Base-by-base conservation (phyloP, 495 filamentous ascomycete species). In the Tuber brumale region DNA sequence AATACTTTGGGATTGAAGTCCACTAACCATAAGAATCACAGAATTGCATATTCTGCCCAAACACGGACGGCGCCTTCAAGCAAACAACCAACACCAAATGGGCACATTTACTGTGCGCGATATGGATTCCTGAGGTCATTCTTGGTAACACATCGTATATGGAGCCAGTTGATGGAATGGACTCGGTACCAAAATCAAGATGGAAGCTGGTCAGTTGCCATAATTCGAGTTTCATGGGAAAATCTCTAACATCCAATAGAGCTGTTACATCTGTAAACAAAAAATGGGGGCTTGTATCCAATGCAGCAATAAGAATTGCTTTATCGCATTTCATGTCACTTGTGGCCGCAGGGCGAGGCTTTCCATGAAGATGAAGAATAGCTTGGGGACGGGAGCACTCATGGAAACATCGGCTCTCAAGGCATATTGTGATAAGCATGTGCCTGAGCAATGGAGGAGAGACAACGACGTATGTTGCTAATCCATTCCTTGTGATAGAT, bases 201-300 rank as follows among this genome's bases (percentile, higher is more conserved):
- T 98, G 95, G 95, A 95, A 93, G 85, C 85, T 99, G 77, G 82
- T 83, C 37, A 75, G 74, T 76, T 71, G 46, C 18, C 37, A 10
- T 48, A 35, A 66, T 42, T 44, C 16, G 45, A 37, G 23, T 73
- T 23, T 42, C 45, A 72, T 43, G 12, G 66, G 37, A 45, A 31
- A 23, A 23, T 71, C 41, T 21, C 48, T 37, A 37, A 71, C 41
- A 27, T 43, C n/a, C n/a, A 41, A 71, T 48, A 83, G 82, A 89
- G 89, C 42, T 99, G 95, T 85, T 99, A 98, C 85, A 97, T 99
- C 70, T 99, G 95, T 85, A 91, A 92, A 75, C 95, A 98, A 84
- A 91, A 90, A 81, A 99, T 98, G 95, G 95, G 95, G 39, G 95
- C 95, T 48, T 97, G 95, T 78, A 97, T 99, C 74, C 95, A 99